Evolutionary conservation across 2,329 filamentous ascomycete species (phyloP), one percentile per base, ranked within the genome.

Genomic region (Alternaria angustiovoidea): DNA sequence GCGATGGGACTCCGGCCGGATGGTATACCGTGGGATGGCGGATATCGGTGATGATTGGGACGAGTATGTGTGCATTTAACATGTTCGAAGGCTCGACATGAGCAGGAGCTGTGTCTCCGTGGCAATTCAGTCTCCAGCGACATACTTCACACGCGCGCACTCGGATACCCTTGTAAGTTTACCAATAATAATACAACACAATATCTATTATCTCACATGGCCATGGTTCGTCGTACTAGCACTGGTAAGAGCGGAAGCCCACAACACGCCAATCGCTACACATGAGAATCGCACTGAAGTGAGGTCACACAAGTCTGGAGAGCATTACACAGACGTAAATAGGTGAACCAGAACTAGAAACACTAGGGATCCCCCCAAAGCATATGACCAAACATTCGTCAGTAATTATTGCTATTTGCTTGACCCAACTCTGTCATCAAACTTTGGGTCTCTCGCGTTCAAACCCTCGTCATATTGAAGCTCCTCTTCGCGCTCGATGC

Each of bases 401-500:
- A 48, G 12, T 20, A 26, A 4, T 4, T n/a, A 26, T 16, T 36
- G 32, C 20, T 48, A 8, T 32, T 18, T 12, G 34, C 30, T 32
- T 7, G 5, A 18, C 30, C 16, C 12, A 24, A 16, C 7, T 11
- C n/a, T 54, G 11, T 42, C 47, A 48, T 72, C 69, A n/a, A 65
- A 73, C 32, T 63, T 71, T n/a, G 74, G 74, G 66, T 82, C 80
- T 43, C 66, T 67, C 5, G 79, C 80, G 69, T 82, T 78, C 69
- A 81, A 75, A 14, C 48, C 69, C 30, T 63, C 49, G 42, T 77
- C 74, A 63, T 82, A 83, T n/a, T 73, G 67, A 51, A 79, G 67
- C 57, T 63, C 59, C 16, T 77, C 68, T 61, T 80, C 74, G 44
- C 54, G 74, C 51, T 82, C 75, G 26, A 76, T 65, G 3, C 82